Evolutionary conservation across 2,329 filamentous ascomycete genomes (phyloP).

Genomic region (Blastomyces gilchristii): DNA sequence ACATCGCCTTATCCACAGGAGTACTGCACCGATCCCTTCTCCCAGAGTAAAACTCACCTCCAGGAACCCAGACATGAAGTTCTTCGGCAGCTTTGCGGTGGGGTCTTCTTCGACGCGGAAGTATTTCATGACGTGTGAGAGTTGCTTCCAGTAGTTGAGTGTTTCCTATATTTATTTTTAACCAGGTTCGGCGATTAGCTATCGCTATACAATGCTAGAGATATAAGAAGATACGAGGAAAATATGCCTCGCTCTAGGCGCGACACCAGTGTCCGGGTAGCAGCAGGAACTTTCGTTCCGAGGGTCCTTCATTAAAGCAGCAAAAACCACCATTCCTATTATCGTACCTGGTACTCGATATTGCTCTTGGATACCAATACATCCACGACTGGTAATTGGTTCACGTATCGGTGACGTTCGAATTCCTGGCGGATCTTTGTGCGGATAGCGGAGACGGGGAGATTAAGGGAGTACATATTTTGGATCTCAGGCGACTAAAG

Average conservation of each 20-base stretch:
- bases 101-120: conserved; percentile 81
- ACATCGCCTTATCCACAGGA: background rate
- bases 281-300: background rate
- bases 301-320: background rate
- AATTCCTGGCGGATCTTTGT: conserved; percentile 96
- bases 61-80: conserved; percentile 89
- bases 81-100: conserved; percentile 65
- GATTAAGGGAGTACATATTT: conserved; percentile 87
- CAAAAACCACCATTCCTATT: background rate
- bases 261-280: background rate
- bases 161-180: conserved; percentile 57
- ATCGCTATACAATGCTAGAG: background rate
- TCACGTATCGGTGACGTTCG: conserved; percentile 87
- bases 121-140: conserved; percentile 91
- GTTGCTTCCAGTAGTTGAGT: conserved; percentile 98
- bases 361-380: conserved; percentile 85
- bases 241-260: background rate
- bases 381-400: conserved; percentile 78
- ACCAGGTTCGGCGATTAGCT: background rate
- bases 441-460: conserved; percentile 76
- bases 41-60: conserved; percentile 53
- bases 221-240: background rate
- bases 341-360: conserved; percentile 76
- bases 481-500: conserved; percentile 87
- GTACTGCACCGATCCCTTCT: background rate